A percentile compares a stretch with the other conserved stretches of the same genome.
Evolutionary conservation across 768 basidiomycete species (phyloP).

Genomic region (Tricholomella constricta): DNA sequence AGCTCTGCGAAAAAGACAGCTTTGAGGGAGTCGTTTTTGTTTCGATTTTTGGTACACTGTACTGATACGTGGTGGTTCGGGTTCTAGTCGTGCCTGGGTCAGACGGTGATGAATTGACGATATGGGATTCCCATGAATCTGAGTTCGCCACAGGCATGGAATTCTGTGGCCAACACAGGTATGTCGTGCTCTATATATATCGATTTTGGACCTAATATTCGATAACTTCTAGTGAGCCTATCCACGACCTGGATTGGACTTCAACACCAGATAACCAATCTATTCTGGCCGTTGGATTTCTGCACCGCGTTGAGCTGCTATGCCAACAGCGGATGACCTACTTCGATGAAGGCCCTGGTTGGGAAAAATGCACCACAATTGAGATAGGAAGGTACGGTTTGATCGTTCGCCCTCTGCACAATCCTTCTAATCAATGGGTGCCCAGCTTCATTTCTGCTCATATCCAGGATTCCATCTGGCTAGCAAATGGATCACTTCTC

Average conservation of each 20-base stretch:
- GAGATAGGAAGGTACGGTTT: conserved; percentile 66
- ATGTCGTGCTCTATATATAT: conserved; percentile 16
- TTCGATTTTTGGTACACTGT: neutral
- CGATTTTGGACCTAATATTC: neutral
- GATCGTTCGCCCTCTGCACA: neutral
- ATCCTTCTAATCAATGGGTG: conserved; percentile 6
- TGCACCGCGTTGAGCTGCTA: conserved; percentile 78
- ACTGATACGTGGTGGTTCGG: conserved; percentile 9
- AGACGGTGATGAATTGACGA: conserved; percentile 79
- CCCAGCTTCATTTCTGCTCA: conserved; percentile 73
- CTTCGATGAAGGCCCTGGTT: conserved; percentile 79
- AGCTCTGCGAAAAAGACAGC: conserved; percentile 93
- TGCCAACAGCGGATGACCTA: conserved; percentile 93
- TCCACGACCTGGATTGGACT: conserved; percentile 91
- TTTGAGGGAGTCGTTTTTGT: conserved; percentile 55
- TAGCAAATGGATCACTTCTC: conserved; percentile 78
- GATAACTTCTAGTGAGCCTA: conserved; percentile 44
- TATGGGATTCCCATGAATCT: conserved; percentile 95
- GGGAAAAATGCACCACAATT: conserved; percentile 71
- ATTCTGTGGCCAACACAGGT: conserved; percentile 66
- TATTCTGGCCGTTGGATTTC: conserved; percentile 87
- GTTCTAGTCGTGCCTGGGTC: conserved; percentile 57
- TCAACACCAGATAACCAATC: conserved; percentile 89
- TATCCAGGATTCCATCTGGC: conserved; percentile 92
- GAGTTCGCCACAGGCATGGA: conserved; percentile 93